phyloP scores from a whole-genome alignment of 2,329 filamentous ascomycete genomes.

The Monilinia laxa region DNA sequence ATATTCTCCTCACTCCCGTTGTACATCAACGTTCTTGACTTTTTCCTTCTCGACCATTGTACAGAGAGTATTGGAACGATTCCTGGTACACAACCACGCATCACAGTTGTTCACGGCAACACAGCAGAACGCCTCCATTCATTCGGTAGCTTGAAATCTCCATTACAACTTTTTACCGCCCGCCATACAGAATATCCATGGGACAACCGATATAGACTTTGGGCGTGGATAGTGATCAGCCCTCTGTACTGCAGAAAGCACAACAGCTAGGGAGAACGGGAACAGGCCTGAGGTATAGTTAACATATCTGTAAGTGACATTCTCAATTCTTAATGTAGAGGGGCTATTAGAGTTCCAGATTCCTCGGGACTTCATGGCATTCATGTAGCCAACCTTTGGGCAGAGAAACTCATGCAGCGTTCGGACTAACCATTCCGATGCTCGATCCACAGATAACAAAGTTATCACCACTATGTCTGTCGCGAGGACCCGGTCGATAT shows the following conservation, averaged over 20 bases:
- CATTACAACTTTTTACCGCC: slow-evolving; percentile 26
- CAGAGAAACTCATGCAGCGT: slow-evolving; percentile 33
- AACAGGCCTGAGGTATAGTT: slow-evolving; percentile 33
- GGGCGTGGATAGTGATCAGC: slow-evolving; percentile 41
- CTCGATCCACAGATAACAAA: slow-evolving; percentile 27
- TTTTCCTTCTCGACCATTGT: slow-evolving; percentile 32
- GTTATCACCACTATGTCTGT: slow-evolving; percentile 40
- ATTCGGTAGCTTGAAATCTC: slow-evolving; percentile 28
- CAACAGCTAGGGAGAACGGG: slow-evolving; percentile 36
- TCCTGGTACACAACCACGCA: slow-evolving; percentile 29
- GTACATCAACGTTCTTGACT: slow-evolving; percentile 32
- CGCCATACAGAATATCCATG: slow-evolving; percentile 37
- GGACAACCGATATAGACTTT: slow-evolving; percentile 37
- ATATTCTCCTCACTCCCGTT: slow-evolving; percentile 25
- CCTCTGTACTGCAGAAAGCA: slow-evolving; percentile 39
- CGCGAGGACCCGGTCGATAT: slow-evolving; percentile 58
- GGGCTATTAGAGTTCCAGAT: slow-evolving; percentile 29
- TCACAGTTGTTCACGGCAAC: slow-evolving; percentile 32
- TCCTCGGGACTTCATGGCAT: slow-evolving; percentile 26
- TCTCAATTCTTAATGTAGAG: slow-evolving; percentile 27
- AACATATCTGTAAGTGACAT: slow-evolving; percentile 36
- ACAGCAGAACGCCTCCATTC: slow-evolving; percentile 30
- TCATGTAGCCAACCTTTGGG: slow-evolving; percentile 33
- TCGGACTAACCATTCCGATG: slow-evolving; percentile 37
- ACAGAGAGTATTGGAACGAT: slow-evolving; percentile 27